phyloP scores from a whole-genome alignment of 352 stramenopile genomes.

The Globisporangium nagaii region DNA sequence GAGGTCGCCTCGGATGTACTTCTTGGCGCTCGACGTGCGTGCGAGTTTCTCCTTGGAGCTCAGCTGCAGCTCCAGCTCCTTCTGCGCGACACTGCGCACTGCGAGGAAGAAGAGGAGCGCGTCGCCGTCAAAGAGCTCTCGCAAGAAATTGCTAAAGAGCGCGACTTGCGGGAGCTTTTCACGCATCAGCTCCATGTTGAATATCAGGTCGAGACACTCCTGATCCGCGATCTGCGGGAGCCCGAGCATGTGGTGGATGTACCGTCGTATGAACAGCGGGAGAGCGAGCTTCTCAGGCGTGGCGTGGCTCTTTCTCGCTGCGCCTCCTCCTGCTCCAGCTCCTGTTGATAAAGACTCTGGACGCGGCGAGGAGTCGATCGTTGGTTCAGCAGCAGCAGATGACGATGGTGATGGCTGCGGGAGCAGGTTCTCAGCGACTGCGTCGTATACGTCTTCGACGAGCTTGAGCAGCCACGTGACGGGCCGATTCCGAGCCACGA shows the following conservation, averaged over 20 bases:
- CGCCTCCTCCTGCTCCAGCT: not conserved
- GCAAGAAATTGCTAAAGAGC: slow-evolving; percentile 58
- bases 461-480: slow-evolving; percentile 61
- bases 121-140: slow-evolving; percentile 67
- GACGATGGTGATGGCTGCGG: too few relatives aligned
- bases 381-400: too few relatives aligned
- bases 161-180: slow-evolving; percentile 42
- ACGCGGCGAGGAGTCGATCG: not conserved
- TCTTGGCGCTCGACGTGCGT: slow-evolving; percentile 39
- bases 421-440: slow-evolving; percentile 19
- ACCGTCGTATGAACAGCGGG: slow-evolving; percentile 48
- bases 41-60: slow-evolving; percentile 54
- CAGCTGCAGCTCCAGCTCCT: slow-evolving; percentile 48
- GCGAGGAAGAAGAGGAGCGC: slow-evolving; percentile 58
- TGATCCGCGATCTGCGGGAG: slow-evolving; percentile 55
- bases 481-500: slow-evolving; percentile 30
- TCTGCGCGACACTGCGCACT: slow-evolving; percentile 36
- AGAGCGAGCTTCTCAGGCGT: slow-evolving; percentile 31
- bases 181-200: slow-evolving; percentile 46
- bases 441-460: slow-evolving; percentile 67
- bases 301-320: not conserved
- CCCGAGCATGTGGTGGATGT: slow-evolving; percentile 46
- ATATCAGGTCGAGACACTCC: slow-evolving; percentile 66
- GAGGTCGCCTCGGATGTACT: slow-evolving; percentile 31
- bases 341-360: not conserved